Base-by-base conservation (phyloP, 1,139 yeast species). In the Sugiyamaella xylanicola region DNA sequence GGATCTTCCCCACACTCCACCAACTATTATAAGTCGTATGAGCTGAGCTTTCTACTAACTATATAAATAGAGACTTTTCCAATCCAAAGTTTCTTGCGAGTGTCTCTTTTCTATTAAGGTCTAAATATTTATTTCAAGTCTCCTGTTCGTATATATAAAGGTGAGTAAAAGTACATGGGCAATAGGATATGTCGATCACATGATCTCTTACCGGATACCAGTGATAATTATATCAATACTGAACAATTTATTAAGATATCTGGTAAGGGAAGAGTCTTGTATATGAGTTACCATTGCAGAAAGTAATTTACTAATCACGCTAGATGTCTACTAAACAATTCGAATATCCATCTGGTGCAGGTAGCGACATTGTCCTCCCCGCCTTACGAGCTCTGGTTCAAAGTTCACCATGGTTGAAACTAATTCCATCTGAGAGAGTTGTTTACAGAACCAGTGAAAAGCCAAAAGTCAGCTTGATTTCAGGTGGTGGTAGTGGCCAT, bases 401-500 rank as follows among this genome's bases (percentile, higher is more conserved):
- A n/a, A 72, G 86, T 39, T 86, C 87, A 61, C 95, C 95, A 0
- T 75, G 81, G 36, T 68, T 89, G 47, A 76, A 79, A 11, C 73
- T 86, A 43, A 81, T 88, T 55, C 85, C 84, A 27, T 74, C 81
- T 7, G 95, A 89, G 66, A 83, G 83, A 62, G 87, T 89, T 1
- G 81, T 89, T 11, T 86, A 77, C 73, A 53, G 36, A 65, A 66
- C 54, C 65, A 69, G 22, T 68, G 59, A 20, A 59, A 48, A 21
- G n/a, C 15, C 66, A 48, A 60, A 67, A 56, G 61, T 91, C 47
- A 80, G 90, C 2, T 65, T 92, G 53, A 74, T 92, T 25, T 85
- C 96, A 47, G 97, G 97, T 56, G 98, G 98, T 55, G 98, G 98
- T 29, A 85, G 93, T 8, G 98, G 98, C 39, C 98, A 92, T 69